Evolutionary conservation across 1,139 yeast species (phyloP), one percentile per base, ranked within the genome.

Genomic region (Williopsis jadinii): DNA sequence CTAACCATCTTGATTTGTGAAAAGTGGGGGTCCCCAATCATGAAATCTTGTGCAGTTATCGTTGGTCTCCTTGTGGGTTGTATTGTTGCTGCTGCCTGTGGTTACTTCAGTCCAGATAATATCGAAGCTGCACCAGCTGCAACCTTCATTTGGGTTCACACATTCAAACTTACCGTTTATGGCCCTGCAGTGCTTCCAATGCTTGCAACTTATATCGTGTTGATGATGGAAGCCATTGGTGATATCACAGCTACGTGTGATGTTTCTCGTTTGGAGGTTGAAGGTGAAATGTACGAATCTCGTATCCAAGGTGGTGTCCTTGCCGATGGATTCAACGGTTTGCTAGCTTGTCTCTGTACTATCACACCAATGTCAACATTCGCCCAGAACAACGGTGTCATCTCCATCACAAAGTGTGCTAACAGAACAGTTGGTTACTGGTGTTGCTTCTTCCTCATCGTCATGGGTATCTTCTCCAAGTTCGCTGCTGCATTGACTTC

Each of bases 321-420:
- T 40, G 94, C 94, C 28, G 95, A 87, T 61, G 80, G 78, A 27
- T 41, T 61, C 37, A 84, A 85, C 43, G 92, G 95, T 44, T 54
- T 83, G 31, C 52, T 86, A 8, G 82, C 94, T 6, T 88, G 88
- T 14, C 70, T 87, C 42, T 70, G 76, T 70, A 81, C 88, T 11
- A 69, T 84, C 45, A 83, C 95, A 36, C 95, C 95, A 44, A 72
- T 87, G 77, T 80, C 92, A 12, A 82, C 92, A 0, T 87, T 87
- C 67, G 95, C 96, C 11, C 96, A 87, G 63, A 88, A 87, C 65
- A 88, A 88, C 60, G 96, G 96, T 67, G 95, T 87, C 47, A 86
- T 88, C 51, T 81, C 95, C 34, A 73, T 87, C 58, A 87, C 96
- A 40, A 86, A 85, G 59, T 86, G 95, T 66, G 96, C 95, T 42